Base-by-base conservation (phyloP, 768 basidiomycete genomes). In the Boletus sensibilis region DNA sequence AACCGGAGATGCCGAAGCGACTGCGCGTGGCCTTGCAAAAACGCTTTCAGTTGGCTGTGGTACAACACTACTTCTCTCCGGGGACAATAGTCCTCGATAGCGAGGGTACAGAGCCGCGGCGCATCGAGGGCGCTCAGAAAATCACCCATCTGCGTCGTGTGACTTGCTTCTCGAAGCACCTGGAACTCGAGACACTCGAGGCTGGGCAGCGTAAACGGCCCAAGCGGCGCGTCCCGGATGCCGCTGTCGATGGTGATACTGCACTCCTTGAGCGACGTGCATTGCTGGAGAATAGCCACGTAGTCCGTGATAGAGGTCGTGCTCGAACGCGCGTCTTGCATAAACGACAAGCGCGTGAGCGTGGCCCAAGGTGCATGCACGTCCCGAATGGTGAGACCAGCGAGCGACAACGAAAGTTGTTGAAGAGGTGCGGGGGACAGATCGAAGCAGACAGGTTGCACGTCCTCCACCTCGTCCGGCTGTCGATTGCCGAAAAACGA, bases 251-350 rank as follows among this genome's bases (percentile, higher is more conserved):
- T 56, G 10, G 58, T 20, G 21, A 68, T 49, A 8, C 43, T 25
- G 25, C 66, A 68, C 33, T 68, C 65, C 38, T 52, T 60, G 53
- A 68, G 67, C 18, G 56, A 58, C 20, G 41, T 55, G 37, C 67
- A 68, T 14, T 68, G 63, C 47, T 7, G 55, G 16, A 68, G 58
- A 18, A 68, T 33, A 7, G 42, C 16, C 14, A 55, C 52, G 16
- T 70, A 68, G 31, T 63, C 63, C 2, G 57, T 56, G 53, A 70
- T 51, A 0, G 67, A 60, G 9, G 63, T 50, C 34, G 55, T 45
- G 39, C 63, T 67, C 18, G 63, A 50, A 35, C 52, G 56, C n/a
- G 58, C 57, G 29, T 67, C 57, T n/a, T 60, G 60, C 65, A 70
- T 70, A 41, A 68, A 68, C 2, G 49, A 57, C 45, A 70, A 34